Base-by-base conservation (phyloP, 176 grass and related monocot genomes). In the Aegilops longissima region DNA sequence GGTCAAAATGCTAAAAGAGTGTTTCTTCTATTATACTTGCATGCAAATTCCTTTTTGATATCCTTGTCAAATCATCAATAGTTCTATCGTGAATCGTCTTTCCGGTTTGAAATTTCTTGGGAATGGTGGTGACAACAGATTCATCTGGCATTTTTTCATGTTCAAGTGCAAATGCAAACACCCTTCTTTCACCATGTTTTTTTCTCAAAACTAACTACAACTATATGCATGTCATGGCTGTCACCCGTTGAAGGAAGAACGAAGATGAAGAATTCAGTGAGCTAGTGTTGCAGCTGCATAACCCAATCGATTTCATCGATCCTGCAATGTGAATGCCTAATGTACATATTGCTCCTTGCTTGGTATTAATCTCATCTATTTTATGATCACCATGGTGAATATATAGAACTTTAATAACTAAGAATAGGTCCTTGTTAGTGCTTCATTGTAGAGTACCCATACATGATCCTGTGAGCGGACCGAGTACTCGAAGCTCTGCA, bases 221-320 rank as follows among this genome's bases (percentile, higher is more conserved):
- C 44, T 14, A 24, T 73, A 73, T 73, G 21, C 38, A 44, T 39
- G 24, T 24, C 38, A 73, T 24, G 14, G 47, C 1, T 16, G 13
- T 17, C 63, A 65, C 2, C 84, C 76, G 80, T 92, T 98, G 33
- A 86, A 78, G 96, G 88, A 74, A 85, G 84, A 91, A 85, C 92
- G 21, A 25, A 45, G 23, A 72, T 71, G 21, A 36, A 70, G 17
- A 70, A 71, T 71, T 9, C 16, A 44, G 70, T 40, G 10, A 45
- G 36, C n/a, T 72, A 72, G 36, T 40, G 70, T 13, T 24, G 5
- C 21, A 27, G 6, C 39, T 73, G n/a, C 70, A 73, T 74, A 17
- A 47, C 39, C 71, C 71, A 27, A 13, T n/a, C 23, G 40, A 47
- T 29, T 74, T 13, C 1, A 45, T 73, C 14, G 42, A 45, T 47